These are phyloP conservation scores for Candida succiphila DNA, from an alignment of 805 yeast genomes.

Conservation along the genomic window DNA sequence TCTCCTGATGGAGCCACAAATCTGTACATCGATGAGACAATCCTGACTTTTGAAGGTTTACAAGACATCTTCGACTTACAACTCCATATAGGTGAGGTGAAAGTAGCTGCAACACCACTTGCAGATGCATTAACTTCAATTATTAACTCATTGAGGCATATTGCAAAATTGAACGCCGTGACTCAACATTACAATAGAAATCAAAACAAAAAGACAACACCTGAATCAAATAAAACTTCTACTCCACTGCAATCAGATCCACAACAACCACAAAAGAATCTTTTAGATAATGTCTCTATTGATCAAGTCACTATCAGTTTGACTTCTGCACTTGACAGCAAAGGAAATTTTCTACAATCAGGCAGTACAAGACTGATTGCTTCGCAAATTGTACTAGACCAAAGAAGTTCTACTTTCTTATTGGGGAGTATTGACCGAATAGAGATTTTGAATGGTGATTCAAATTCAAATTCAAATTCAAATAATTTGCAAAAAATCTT, in stretches of 20 bases:
- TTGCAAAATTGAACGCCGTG: conserved; percentile 21
- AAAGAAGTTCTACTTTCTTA: conserved; percentile 28
- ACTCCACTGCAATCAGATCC: background rate
- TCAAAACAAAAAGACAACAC: background rate
- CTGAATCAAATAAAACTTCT: background rate
- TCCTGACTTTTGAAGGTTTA: conserved; percentile 39
- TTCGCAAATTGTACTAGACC: conserved; percentile 28
- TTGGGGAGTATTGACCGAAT: conserved; percentile 39
- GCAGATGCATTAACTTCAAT: conserved; percentile 27
- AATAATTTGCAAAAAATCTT: too few relatives aligned
- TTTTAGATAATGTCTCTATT: conserved; percentile 31
- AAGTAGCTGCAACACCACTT: conserved; percentile 34
- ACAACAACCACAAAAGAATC: background rate
- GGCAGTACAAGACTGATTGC: conserved; percentile 18
- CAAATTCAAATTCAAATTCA: too few relatives aligned
- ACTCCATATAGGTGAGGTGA: conserved; percentile 28
- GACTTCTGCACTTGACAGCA: conserved; percentile 31
- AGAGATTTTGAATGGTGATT: conserved; percentile 12
- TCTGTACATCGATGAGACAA: conserved; percentile 23
- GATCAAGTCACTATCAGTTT: conserved; percentile 29
- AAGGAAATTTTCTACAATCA: conserved; percentile 32
- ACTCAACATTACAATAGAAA: conserved; percentile 18
- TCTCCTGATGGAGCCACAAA: conserved; percentile 7
- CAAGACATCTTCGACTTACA: conserved; percentile 24
- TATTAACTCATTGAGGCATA: conserved; percentile 18